These are phyloP conservation scores for Hypomontagnella monticulosa DNA, from an alignment of 495 filamentous ascomycete genomes.

Conservation along the genomic window DNA sequence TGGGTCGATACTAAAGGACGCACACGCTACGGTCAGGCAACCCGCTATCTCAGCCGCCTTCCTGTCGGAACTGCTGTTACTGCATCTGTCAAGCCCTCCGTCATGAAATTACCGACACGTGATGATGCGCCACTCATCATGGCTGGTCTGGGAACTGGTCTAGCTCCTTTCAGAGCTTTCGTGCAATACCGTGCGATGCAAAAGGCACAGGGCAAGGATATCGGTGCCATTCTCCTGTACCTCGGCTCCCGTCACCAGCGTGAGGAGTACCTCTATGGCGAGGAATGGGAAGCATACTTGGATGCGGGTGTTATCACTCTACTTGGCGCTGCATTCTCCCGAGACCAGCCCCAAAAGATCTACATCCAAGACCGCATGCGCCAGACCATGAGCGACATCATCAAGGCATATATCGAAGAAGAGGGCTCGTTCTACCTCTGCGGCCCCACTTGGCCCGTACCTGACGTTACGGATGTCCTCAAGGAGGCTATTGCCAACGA, in stretches of 20 bases:
- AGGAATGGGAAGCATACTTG: conserved; percentile 99
- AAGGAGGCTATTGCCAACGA: conserved; percentile 90
- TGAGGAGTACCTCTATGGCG: conserved; percentile 98
- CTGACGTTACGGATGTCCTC: conserved; percentile 94
- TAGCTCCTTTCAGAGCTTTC: conserved; percentile 97
- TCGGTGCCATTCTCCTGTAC: conserved; percentile 92
- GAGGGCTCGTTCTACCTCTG: conserved; percentile 96
- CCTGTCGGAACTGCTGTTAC: conserved; percentile 79
- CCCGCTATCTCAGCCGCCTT: conserved; percentile 82
- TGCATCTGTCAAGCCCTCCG: conserved; percentile 93
- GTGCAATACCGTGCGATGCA: conserved; percentile 98
- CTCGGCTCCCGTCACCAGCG: conserved; percentile 96
- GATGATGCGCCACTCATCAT: conserved; percentile 95
- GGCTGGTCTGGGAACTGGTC: conserved; percentile 97
- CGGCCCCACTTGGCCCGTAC: conserved; percentile 97
- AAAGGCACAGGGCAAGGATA: conserved; percentile 92
- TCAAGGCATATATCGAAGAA: conserved; percentile 86
- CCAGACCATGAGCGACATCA: conserved; percentile 83
- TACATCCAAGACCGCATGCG: conserved; percentile 99
- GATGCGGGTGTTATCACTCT: conserved; percentile 95
- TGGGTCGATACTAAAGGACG: conserved; percentile 91
- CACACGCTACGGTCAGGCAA: conserved; percentile 91
- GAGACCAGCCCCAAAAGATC: conserved; percentile 97
- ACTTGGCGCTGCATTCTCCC: conserved; percentile 92
- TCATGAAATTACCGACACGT: conserved; percentile 90